Conservation (phyloP, 2,329 filamentous ascomycete species). For the Trichothecium sympodiale region DNA sequence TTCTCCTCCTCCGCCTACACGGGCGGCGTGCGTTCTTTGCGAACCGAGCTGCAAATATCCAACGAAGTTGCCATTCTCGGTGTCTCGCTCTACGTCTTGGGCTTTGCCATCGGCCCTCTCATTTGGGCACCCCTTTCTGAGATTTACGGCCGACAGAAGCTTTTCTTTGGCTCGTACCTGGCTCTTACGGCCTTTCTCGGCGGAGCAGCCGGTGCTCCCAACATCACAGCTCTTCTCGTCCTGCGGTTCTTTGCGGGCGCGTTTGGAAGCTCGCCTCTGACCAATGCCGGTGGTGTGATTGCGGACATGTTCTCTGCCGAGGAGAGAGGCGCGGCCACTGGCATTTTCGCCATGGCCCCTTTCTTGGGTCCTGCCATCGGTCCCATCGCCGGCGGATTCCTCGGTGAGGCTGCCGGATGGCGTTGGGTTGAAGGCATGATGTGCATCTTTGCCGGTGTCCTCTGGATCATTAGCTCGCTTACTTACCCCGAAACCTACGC, state of each 20-base stretch:
- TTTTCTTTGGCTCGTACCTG: slow-evolving; percentile 49
- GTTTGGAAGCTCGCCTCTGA: slow-evolving; percentile 51
- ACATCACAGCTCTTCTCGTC: slow-evolving; percentile 50
- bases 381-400: slow-evolving; percentile 52
- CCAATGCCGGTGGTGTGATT: slow-evolving; percentile 51
- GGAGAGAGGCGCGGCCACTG: slow-evolving; percentile 45
- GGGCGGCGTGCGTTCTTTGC: slow-evolving; percentile 42
- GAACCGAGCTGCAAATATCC: slow-evolving; percentile 40
- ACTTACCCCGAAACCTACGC: slow-evolving; percentile 50
- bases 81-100: slow-evolving; percentile 53
- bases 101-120: slow-evolving; percentile 50
- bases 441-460: slow-evolving; percentile 46
- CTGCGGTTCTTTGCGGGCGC: slow-evolving; percentile 57
- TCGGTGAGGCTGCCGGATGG: slow-evolving; percentile 50
- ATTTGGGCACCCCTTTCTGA: slow-evolving; percentile 58
- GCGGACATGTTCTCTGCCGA: slow-evolving; percentile 49
- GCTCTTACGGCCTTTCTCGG: slow-evolving; percentile 51
- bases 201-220: slow-evolving; percentile 43
- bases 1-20: slow-evolving; percentile 61
- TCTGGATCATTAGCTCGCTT: slow-evolving; percentile 42
- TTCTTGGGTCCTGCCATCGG: slow-evolving; percentile 51
- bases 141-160: slow-evolving; percentile 47
- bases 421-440: slow-evolving; percentile 54
- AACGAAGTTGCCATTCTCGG: slow-evolving; percentile 46
- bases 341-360: slow-evolving; percentile 50